phyloP scores from a whole-genome alignment of 192 early-diverging fungal species.

The Allomyces arbusculus region DNA sequence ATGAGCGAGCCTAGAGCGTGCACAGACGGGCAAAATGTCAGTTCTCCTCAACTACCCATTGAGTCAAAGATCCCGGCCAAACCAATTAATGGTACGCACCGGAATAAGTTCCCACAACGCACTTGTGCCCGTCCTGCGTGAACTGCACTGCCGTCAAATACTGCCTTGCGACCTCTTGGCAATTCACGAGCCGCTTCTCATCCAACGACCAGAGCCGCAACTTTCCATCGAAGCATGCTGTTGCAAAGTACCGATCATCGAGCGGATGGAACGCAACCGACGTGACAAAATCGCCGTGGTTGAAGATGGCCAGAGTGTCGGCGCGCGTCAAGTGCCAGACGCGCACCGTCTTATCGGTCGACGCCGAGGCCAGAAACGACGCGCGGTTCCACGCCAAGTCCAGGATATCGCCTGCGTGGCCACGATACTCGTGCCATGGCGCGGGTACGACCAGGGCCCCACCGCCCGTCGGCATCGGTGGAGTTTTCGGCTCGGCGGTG shows the following conservation, averaged over 20 bases:
- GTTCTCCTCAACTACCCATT: no score
- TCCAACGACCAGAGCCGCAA: constrained; percentile 25
- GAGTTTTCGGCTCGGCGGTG: neutral
- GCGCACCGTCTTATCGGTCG: constrained; percentile 22
- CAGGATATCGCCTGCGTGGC: constrained; percentile 20
- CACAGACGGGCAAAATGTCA: constrained; percentile 1
- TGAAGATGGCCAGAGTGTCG: constrained; percentile 18
- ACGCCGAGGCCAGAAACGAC: constrained; percentile 19
- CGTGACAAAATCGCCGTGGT: constrained; percentile 17
- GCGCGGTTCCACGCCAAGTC: constrained; percentile 24
- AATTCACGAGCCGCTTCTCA: constrained; percentile 15
- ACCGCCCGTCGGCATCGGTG: neutral
- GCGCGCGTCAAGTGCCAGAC: constrained; percentile 19
- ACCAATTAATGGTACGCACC: no score
- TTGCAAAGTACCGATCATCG: constrained; percentile 20
- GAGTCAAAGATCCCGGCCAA: no score
- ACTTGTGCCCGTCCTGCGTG: constrained; percentile 17
- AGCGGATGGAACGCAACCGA: constrained; percentile 23
- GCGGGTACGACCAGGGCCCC: neutral
- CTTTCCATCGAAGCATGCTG: constrained; percentile 15
- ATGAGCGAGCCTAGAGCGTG: constrained; percentile 4
- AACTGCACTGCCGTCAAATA: constrained; percentile 27
- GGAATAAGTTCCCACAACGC: constrained; percentile 17
- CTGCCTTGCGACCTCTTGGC: neutral
- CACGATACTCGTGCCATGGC: constrained; percentile 6